Evolutionary conservation across 2,329 filamentous ascomycete genomes (phyloP), one percentile per base, ranked within the genome.

Genomic region (Alternaria sp.): DNA sequence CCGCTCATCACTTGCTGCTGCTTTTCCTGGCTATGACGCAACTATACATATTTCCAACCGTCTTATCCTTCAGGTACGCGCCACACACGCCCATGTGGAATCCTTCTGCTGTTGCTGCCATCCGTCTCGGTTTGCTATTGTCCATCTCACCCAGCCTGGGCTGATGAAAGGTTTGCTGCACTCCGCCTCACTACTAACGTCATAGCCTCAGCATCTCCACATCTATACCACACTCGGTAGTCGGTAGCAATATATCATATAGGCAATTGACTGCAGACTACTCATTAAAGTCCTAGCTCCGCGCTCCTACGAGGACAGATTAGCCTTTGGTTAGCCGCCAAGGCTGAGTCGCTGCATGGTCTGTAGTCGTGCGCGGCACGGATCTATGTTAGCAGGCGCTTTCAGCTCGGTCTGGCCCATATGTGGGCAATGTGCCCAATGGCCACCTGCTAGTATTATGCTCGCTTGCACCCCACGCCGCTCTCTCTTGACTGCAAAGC

Each of bases 111-210:
- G 22, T 53, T 36, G 20, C 34, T 20, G 22, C 48, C 48, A 34
- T 5, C 12, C 34, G 32, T 24, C 20, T 38, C 32, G 32, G 14
- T 14, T 22, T 8, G 20, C 20, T 38, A 11, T n/a, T 48, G 8
- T 32, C 28, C 16, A 22, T 34, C 46, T 8, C 46, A 48, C 38
- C 49, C 26, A 41, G 41, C 26, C 42, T 53, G 44, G 55, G 55
- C 55, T 53, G 48, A 57, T 42, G 39, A 22, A 43, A 53, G 55
- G 51, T 51, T 42, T 44, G 55, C 49, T 42, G 54, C 54, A 38
- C 49, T 51, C 28, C 39, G 30, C 42, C 48, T n/a, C 42, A 9
- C 43, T 26, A 18, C 39, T 49, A 54, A 51, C 57, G 57, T 59
- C 57, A 54, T 59, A 39, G 44, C 38, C 44, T 34, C 26, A 43